Evolutionary conservation across 805 yeast species (phyloP).

Genomic region (Yarrowia porcina): DNA sequence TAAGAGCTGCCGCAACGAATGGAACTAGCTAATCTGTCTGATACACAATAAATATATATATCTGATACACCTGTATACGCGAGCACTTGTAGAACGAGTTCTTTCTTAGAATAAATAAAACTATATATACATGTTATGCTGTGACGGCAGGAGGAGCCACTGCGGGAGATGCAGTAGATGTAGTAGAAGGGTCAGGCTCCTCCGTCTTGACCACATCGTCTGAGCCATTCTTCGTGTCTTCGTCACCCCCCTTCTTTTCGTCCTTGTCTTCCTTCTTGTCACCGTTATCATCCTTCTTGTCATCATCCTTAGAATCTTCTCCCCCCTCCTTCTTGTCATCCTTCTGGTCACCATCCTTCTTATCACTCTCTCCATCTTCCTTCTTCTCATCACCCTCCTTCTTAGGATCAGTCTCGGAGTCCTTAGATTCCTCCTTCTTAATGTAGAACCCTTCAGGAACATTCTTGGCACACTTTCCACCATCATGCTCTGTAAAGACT

Average conservation of each 20-base stretch:
- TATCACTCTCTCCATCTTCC: neutral
- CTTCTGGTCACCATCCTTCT: neutral
- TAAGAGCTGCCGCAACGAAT: conserved; percentile 35
- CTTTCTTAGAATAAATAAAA: neutral
- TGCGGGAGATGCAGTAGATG: neutral
- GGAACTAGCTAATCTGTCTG: neutral
- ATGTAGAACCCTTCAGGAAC: conserved; percentile 75
- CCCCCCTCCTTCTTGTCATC: neutral
- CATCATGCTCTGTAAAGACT: conserved; percentile 41
- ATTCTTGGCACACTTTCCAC: conserved; percentile 58
- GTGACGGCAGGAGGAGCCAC: neutral
- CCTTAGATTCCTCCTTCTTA: conserved; percentile 32
- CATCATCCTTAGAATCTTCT: neutral
- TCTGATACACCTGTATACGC: neutral
- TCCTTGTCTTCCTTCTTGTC: neutral
- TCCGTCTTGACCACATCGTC: neutral
- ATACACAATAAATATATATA: conserved; percentile 11
- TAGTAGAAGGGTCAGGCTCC: neutral
- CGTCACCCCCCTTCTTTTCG: neutral
- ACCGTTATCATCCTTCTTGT: neutral
- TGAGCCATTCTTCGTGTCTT: neutral
- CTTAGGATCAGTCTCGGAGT: neutral
- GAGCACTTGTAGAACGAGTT: neutral
- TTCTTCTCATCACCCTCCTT: neutral
- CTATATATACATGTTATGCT: conserved; percentile 1